Percentiles rank a stretch among this genome's conserved stretches.
phyloP scores from a whole-genome alignment of 257 asterid species.

The Solanum medicagineum region DNA sequence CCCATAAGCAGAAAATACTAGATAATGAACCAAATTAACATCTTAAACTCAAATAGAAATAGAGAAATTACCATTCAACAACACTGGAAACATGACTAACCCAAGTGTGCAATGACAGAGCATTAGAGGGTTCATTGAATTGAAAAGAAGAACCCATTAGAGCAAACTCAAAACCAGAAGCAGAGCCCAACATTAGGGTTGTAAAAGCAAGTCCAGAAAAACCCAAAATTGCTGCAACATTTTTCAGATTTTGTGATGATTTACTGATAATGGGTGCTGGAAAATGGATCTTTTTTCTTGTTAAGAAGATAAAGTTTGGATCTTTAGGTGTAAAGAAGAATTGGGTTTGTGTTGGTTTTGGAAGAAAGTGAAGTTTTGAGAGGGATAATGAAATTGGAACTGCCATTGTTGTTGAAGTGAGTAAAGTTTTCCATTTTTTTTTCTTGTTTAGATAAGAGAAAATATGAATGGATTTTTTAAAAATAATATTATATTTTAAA shows the following conservation, averaged over 20 bases:
- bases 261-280: neutral
- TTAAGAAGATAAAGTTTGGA: constrained; percentile 6
- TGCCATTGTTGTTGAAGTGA: constrained; percentile 16
- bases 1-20: no score
- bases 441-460: neutral
- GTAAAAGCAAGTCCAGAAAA: constrained; percentile 52
- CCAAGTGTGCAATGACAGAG: constrained; percentile 95
- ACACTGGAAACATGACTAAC: constrained; percentile 91
- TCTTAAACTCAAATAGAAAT: neutral
- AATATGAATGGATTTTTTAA: neutral
- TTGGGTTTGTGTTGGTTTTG: constrained; percentile 12
- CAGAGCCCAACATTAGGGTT: constrained; percentile 33
- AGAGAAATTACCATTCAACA: constrained; percentile 60
- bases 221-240: constrained; percentile 26
- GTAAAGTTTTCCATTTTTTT: neutral
- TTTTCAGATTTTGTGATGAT: constrained; percentile 12
- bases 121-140: constrained; percentile 73
- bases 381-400: constrained; percentile 8
- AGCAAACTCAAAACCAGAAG: constrained; percentile 41
- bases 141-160: constrained; percentile 17
- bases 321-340: neutral
- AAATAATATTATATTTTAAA: neutral
- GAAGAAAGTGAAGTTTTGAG: constrained; percentile 10
- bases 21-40: neutral
- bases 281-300: constrained; percentile 8